Evolutionary conservation across 2,329 filamentous ascomycete species (phyloP).

Genomic region (Rhytidhysteron rufulum): DNA sequence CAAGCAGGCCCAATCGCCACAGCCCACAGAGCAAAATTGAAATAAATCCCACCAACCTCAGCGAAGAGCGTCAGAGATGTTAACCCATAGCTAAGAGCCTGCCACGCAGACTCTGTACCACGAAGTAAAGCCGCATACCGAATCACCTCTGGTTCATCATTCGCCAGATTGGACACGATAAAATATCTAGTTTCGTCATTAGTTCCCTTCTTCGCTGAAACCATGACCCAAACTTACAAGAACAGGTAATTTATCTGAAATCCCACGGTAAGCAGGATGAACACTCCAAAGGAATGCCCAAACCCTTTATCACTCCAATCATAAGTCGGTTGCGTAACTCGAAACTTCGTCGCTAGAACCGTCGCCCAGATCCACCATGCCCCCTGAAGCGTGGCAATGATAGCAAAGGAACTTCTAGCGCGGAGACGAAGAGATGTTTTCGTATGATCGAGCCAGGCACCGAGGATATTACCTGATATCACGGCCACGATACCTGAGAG

Average conservation of each 20-base stretch:
- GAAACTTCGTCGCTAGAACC: constrained; percentile 60
- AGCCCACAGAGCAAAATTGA: constrained; percentile 68
- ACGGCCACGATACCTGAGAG: constrained; percentile 65
- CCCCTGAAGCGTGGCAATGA: constrained; percentile 57
- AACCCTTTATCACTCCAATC: constrained; percentile 66
- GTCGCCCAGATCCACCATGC: constrained; percentile 72
- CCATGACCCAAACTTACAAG: constrained; percentile 43
- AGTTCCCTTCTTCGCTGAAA: background rate
- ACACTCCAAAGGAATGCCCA: constrained; percentile 63
- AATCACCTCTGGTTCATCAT: constrained; percentile 60
- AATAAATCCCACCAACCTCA: constrained; percentile 62
- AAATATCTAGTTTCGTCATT: constrained; percentile 54
- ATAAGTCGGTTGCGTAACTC: constrained; percentile 54
- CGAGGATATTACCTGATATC: constrained; percentile 62
- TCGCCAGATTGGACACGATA: constrained; percentile 63
- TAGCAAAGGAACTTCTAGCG: constrained; percentile 52
- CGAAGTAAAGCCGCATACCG: constrained; percentile 65
- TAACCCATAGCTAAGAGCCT: constrained; percentile 68
- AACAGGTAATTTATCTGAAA: constrained; percentile 75
- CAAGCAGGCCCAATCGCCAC: constrained; percentile 62
- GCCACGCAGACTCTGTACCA: constrained; percentile 69
- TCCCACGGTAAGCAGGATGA: constrained; percentile 62
- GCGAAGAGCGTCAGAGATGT: constrained; percentile 60
- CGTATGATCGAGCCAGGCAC: constrained; percentile 60
- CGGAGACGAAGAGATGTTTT: constrained; percentile 52